These are phyloP conservation scores for Boletellus emodensis DNA, from an alignment of 768 basidiomycete species.

Conservation along the genomic window DNA sequence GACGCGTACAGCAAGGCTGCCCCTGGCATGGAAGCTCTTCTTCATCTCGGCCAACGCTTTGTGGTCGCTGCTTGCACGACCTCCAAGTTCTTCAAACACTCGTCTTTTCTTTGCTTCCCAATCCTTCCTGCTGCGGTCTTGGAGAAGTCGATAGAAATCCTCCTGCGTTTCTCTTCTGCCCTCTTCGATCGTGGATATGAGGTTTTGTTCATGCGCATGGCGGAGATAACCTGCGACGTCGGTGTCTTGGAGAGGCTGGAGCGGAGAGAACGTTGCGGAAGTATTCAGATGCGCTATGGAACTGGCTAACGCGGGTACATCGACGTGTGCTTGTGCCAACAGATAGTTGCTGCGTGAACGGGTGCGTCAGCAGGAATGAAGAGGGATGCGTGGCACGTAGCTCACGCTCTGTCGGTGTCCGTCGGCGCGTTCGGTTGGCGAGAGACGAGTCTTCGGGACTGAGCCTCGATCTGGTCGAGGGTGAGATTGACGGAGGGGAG, in stretches of 20 bases:
- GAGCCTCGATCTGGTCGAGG: slow-evolving; percentile 92
- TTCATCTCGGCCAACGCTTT: slow-evolving; percentile 55
- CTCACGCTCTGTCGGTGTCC: slow-evolving; percentile 74
- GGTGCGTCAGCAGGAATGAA: slow-evolving; percentile 5
- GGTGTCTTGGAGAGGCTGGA: slow-evolving; percentile 92
- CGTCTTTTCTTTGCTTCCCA: slow-evolving; percentile 91
- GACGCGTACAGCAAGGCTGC: slow-evolving; percentile 46
- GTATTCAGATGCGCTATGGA: slow-evolving; percentile 84
- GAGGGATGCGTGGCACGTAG: slow-evolving; percentile 10
- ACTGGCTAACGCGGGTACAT: slow-evolving; percentile 80
- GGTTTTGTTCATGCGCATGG: slow-evolving; percentile 92
- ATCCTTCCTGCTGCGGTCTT: slow-evolving; percentile 69
- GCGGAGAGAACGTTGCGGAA: slow-evolving; percentile 76
- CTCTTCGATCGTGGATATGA: slow-evolving; percentile 92
- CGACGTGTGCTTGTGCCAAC: slow-evolving; percentile 90
- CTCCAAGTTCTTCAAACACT: slow-evolving; percentile 87
- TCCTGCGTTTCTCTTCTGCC: slow-evolving; percentile 80
- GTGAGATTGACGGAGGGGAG: slow-evolving; percentile 86
- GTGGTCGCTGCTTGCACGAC: slow-evolving; percentile 53
- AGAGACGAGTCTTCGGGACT: slow-evolving; percentile 80
- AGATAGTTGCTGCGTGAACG: slow-evolving; percentile 67
- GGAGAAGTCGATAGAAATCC: slow-evolving; percentile 77
- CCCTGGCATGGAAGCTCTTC: slow-evolving; percentile 59
- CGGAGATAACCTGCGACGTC: slow-evolving; percentile 92
- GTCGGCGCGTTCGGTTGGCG: slow-evolving; percentile 59